Conservation (phyloP, 257 asterid genomes). For the Solanum verrucosum region DNA sequence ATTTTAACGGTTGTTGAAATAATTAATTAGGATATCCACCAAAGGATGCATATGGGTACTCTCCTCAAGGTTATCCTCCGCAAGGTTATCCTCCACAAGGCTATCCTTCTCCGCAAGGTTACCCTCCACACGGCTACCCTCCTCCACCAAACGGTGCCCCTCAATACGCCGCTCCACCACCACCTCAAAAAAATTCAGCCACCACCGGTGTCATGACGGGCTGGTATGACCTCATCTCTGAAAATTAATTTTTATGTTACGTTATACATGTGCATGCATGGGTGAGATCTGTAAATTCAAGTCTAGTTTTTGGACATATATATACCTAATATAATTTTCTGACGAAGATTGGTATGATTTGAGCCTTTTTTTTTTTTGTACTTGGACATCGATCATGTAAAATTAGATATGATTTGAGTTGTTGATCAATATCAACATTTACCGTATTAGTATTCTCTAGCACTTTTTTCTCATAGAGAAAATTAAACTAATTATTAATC, state of each 20-base stretch:
- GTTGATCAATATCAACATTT: not conserved
- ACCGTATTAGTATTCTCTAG: not conserved
- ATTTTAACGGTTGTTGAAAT: not conserved
- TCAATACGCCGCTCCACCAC: constrained; percentile 38
- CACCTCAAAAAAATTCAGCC: constrained; percentile 21
- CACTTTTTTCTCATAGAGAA: not conserved
- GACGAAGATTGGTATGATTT: not conserved
- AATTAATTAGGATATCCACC: constrained; percentile 30
- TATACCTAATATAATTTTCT: not conserved
- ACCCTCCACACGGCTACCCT: constrained; percentile 36
- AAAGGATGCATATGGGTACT: constrained; percentile 4
- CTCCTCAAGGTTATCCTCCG: not conserved
- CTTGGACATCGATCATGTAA: not conserved
- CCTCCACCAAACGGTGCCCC: constrained; percentile 42
- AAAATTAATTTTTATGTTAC: not conserved
- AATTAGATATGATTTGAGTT: not conserved
- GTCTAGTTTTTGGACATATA: not conserved
- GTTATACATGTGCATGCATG: not conserved
- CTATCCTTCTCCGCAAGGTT: constrained; percentile 11
- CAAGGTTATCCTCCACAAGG: constrained; percentile 1
- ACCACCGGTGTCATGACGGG: constrained; percentile 24
- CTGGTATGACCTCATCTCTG: constrained; percentile 11
- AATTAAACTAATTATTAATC: not conserved
- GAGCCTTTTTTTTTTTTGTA: not conserved
- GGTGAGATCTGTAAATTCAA: not conserved